Evolutionary conservation across 345 rosid genomes (phyloP), one percentile per base, ranked within the genome.

Genomic region (Rhodamnia rubescens): DNA sequence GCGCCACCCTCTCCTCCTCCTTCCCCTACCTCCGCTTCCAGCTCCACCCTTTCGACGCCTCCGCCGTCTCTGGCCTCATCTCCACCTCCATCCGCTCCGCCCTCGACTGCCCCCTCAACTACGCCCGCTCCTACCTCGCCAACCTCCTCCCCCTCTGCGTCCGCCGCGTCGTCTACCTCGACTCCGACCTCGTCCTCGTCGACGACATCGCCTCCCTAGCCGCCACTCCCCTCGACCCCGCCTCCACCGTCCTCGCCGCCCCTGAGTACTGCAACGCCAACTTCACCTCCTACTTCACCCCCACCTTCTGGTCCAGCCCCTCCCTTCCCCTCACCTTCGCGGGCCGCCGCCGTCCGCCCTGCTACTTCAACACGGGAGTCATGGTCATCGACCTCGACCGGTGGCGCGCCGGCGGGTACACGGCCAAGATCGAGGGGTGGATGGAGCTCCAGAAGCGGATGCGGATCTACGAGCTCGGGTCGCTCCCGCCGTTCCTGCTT

Each of bases 301-400:
- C 89, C 6, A 85, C 92, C 14, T 90, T 91, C 85, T 91, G 93
- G 93, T 88, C 92, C 51, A 90, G 87, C 83, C 92, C 91, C 20
- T 85, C 92, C 5, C 57, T 89, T 11, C 90, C 93, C 6, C 86
- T 87, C 22, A 85, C 90, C 50, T 91, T 91, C 74, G 88, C 47
- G 2, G 47, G 78, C 78, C 78, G 89, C 52, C 89, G 88, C 29
- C 61, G 91, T 58, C 87, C 74, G 42, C 87, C 91, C 8, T 90
- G 93, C 53, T 91, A 91, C 88, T 91, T 91, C 83, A 90, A 91
- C 85, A 91, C 93, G 16, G 93, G 93, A 55, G 93, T 91, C 26
- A 91, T 90, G 93, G 93, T 91, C 64, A 90, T 91, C 83, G 91
- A 91, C 85, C 91, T 91, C 54, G 90, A 82, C 51, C 82, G 92